These are phyloP conservation scores for Melanogaster broomeanus DNA, from an alignment of 768 basidiomycete genomes.

Conservation along the genomic window DNA sequence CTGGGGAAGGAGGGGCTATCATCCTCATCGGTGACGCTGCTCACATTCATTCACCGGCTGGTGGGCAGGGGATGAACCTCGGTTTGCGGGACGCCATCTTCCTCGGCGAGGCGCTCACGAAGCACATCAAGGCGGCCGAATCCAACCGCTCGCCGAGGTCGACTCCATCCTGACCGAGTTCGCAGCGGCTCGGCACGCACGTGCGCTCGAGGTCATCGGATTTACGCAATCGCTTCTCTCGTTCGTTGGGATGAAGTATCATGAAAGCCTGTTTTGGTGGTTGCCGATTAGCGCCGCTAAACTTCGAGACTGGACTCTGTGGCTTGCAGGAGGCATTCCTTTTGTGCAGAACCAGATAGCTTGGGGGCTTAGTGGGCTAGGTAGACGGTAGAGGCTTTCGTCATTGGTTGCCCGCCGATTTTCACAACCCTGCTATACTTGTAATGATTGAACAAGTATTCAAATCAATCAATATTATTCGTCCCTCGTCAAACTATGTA, in stretches of 20 bases:
- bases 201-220: constrained; percentile 43
- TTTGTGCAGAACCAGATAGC: constrained; percentile 16
- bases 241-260: constrained; percentile 24
- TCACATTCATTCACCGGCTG: constrained; percentile 54
- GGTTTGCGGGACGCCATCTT: constrained; percentile 54
- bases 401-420: too few relatives aligned
- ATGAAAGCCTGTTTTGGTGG: constrained; percentile 18
- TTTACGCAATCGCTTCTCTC: constrained; percentile 38
- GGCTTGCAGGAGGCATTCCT: constrained; percentile 17
- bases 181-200: constrained; percentile 35
- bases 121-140: constrained; percentile 30
- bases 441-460: too few relatives aligned
- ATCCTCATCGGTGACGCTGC: constrained; percentile 49
- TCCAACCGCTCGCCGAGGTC: constrained; percentile 7
- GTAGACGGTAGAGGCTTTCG: constrained; percentile 19
- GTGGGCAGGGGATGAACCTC: constrained; percentile 63
- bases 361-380: constrained; percentile 30
- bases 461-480: too few relatives aligned
- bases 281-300: constrained; percentile 26
- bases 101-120: constrained; percentile 42
- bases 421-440: too few relatives aligned
- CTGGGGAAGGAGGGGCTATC: constrained; percentile 15
- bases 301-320: constrained; percentile 26
- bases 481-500: too few relatives aligned
- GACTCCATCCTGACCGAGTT: constrained; percentile 38